A percentile compares a stretch with the other conserved stretches of the same genome.
Evolutionary conservation across 75 land plant species (phyloP).

Genomic region (Chamaecyparis obtusa): DNA sequence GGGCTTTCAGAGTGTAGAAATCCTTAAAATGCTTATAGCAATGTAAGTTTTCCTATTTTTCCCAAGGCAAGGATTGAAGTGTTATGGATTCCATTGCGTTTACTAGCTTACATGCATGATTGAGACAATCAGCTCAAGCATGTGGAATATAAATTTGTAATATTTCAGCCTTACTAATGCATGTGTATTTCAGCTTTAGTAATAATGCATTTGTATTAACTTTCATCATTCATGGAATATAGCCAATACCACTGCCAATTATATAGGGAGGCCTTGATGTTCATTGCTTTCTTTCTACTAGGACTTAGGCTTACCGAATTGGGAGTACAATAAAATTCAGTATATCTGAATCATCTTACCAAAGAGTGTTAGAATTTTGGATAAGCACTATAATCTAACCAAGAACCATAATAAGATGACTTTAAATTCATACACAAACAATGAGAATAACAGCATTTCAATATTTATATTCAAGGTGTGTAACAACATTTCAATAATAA

Average conservation of each 20-base stretch:
- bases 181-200: too few species aligned
- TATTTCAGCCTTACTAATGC: too few species aligned
- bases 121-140: too few species aligned
- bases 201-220: background rate
- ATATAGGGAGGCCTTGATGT: background rate
- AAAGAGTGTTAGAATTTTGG: background rate
- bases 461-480: too few species aligned
- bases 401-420: too few species aligned
- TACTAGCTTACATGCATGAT: too few species aligned
- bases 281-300: background rate
- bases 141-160: background rate
- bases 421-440: too few species aligned
- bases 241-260: background rate
- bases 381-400: too few species aligned
- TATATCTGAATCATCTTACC: background rate
- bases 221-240: background rate
- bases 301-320: background rate
- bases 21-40: background rate
- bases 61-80: background rate
- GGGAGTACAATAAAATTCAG: background rate
- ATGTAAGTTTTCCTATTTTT: background rate
- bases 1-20: background rate
- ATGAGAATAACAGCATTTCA: too few species aligned
- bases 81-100: background rate
- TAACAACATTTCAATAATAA: too few species aligned